These are phyloP conservation scores for Candida argentea DNA, from an alignment of 805 yeast species.

Conservation along the genomic window DNA sequence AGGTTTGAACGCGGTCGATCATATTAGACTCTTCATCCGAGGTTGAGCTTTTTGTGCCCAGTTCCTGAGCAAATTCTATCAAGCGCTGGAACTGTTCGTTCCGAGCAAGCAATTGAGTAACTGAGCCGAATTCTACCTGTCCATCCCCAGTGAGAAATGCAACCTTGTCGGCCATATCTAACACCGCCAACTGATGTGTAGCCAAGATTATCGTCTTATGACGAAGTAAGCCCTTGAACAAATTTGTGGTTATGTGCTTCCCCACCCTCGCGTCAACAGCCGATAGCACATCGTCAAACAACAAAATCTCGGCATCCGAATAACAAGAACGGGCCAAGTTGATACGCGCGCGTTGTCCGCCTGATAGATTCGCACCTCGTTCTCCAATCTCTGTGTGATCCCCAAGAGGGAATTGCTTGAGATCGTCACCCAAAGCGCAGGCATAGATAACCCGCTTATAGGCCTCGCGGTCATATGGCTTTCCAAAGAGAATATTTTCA, in stretches of 20 bases:
- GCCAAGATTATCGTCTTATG: slow-evolving; percentile 29
- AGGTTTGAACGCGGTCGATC: slow-evolving; percentile 11
- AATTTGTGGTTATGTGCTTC: slow-evolving; percentile 26
- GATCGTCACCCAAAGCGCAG: slow-evolving; percentile 32
- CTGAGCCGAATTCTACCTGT: slow-evolving; percentile 27
- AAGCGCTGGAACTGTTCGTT: slow-evolving; percentile 41
- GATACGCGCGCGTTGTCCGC: slow-evolving; percentile 37
- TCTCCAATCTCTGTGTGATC: slow-evolving; percentile 36
- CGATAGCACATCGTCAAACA: slow-evolving; percentile 34
- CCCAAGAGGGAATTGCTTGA: slow-evolving; percentile 22
- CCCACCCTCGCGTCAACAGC: slow-evolving; percentile 37
- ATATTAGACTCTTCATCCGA: slow-evolving; percentile 16
- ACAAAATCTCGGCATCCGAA: slow-evolving; percentile 20
- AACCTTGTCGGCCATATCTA: slow-evolving; percentile 28
- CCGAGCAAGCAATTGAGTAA: slow-evolving; percentile 18
- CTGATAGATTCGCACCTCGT: slow-evolving; percentile 34
- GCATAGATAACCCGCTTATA: slow-evolving; percentile 23
- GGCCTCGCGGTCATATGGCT: slow-evolving; percentile 15
- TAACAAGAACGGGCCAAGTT: slow-evolving; percentile 35
- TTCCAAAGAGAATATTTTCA: slow-evolving; percentile 30
- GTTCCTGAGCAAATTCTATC: slow-evolving; percentile 33
- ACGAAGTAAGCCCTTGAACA: slow-evolving; percentile 23
- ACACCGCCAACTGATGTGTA: slow-evolving; percentile 32
- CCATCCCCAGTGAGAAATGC: slow-evolving; percentile 33
- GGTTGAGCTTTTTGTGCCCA: no score